These are phyloP conservation scores for Termitomyces titanicus DNA, from an alignment of 768 basidiomycete species.

Conservation along the genomic window DNA sequence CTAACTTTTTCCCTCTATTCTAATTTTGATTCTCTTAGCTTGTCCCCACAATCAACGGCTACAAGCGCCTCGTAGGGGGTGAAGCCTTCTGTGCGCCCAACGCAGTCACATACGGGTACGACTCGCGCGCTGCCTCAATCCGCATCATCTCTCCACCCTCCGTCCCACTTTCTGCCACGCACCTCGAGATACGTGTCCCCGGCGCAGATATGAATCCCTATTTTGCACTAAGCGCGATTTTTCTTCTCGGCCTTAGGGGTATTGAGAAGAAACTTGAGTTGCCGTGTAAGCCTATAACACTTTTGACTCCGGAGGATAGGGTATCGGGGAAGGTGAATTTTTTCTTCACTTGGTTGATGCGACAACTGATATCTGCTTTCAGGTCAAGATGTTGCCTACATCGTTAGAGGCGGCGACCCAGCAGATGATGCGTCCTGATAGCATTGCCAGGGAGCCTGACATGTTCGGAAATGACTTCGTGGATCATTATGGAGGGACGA, in stretches of 20 bases:
- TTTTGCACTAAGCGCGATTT: constrained; percentile 84
- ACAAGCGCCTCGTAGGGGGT: constrained; percentile 95
- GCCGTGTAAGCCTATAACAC: constrained; percentile 65
- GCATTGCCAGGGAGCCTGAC: constrained; percentile 72
- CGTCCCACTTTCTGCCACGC: constrained; percentile 76
- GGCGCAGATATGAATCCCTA: constrained; percentile 98
- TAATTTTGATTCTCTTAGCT: constrained; percentile 36
- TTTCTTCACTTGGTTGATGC: constrained; percentile 5
- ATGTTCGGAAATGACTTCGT: constrained; percentile 88
- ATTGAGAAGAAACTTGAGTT: constrained; percentile 74
- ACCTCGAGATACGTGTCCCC: constrained; percentile 91
- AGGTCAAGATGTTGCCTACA: constrained; percentile 74
- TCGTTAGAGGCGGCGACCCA: constrained; percentile 78
- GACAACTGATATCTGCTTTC: background rate
- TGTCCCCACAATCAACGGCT: constrained; percentile 92
- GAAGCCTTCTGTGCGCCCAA: constrained; percentile 96
- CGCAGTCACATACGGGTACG: constrained; percentile 91
- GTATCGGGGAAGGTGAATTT: constrained; percentile 48
- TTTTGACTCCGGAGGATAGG: constrained; percentile 53
- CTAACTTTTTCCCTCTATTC: background rate
- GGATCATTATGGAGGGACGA: constrained; percentile 93
- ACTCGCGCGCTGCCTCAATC: constrained; percentile 89
- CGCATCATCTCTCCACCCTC: constrained; percentile 92
- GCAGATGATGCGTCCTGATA: constrained; percentile 73
- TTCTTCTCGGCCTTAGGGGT: constrained; percentile 82